phyloP scores from a whole-genome alignment of 768 basidiomycete genomes.

The Dentipellis fragilis region DNA sequence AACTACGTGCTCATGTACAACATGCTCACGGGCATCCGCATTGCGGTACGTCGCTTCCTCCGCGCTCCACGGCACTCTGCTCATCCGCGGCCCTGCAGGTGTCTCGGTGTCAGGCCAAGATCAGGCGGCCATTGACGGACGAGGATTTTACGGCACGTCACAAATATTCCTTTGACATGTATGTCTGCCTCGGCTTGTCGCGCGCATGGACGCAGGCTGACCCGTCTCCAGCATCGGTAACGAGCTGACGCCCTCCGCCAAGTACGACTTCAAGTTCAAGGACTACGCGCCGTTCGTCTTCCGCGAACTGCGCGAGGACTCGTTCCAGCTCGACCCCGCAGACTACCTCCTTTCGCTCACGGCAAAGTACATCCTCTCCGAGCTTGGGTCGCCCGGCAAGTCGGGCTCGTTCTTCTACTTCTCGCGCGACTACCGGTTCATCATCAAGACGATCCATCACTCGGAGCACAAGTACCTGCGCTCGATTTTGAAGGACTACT shows the following conservation, averaged over 20 bases:
- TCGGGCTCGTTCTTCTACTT: slow-evolving; percentile 99
- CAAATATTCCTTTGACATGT: slow-evolving; percentile 98
- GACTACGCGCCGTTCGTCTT: slow-evolving; percentile 99
- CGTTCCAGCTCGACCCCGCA: slow-evolving; percentile 92
- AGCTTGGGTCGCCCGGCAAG: slow-evolving; percentile 96
- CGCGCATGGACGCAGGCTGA: neutral
- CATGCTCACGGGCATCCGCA: slow-evolving; percentile 97
- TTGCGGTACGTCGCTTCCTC: slow-evolving; percentile 51
- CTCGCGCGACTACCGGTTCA: slow-evolving; percentile 96
- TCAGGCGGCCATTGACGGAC: slow-evolving; percentile 70
- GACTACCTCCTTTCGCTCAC: slow-evolving; percentile 97
- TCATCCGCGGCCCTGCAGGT: slow-evolving; percentile 39
- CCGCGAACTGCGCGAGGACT: slow-evolving; percentile 86
- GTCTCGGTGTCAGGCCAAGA: slow-evolving; percentile 93
- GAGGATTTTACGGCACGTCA: slow-evolving; percentile 85
- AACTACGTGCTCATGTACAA: slow-evolving; percentile 99
- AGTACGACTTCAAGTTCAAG: slow-evolving; percentile 99
- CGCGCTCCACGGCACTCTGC: neutral
- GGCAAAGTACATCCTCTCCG: slow-evolving; percentile 94
- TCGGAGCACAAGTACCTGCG: slow-evolving; percentile 91
- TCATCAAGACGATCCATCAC: slow-evolving; percentile 98
- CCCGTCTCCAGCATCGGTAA: slow-evolving; percentile 67
- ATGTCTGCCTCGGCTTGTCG: slow-evolving; percentile 18
- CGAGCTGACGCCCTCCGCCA: slow-evolving; percentile 93
- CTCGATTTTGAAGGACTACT: slow-evolving; percentile 72